Evolutionary conservation across 2,329 filamentous ascomycete genomes (phyloP), one percentile per base, ranked within the genome.

Genomic region (Fusarium sp.): DNA sequence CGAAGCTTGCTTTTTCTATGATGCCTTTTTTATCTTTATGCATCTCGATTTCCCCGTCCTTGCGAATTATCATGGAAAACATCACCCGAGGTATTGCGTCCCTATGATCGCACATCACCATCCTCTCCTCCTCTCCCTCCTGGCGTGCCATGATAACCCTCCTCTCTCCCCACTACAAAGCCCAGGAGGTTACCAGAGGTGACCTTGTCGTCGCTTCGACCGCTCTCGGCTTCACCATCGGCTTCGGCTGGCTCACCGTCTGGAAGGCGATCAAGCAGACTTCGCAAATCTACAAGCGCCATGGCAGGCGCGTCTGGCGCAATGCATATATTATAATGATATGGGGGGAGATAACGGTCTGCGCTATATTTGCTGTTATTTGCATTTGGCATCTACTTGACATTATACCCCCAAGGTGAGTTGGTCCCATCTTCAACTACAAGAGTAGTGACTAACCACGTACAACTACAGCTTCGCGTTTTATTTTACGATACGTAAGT

Each of bases 311-410:
- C 72, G 69, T 79, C 57, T 47, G 57, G 67, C 77, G 72, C 15
- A 83, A 82, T 62, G 73, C 78, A 1, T 84, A 84, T 61, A 76
- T 85, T 0, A 82, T 80, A 76, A 80, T 85, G 80, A 80, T 85
- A 55, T 85, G 83, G 84, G 52, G 80, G 28, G 84, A 85, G 68
- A 76, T 85, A 5, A 3, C 77, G 2, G 80, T 81, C 5, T 84
- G 80, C 13, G 73, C 82, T 13, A 65, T 76, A 10, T 84, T 85
- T 39, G 79, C 77, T 7, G 62, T 83, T 24, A 77, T 84, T 28
- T 76, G 73, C 31, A 71, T 69, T 7, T 28, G 76, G 60, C 69
- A 76, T 60, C 52, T 76, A 17, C 44, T 71, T 15, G 57, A 51
- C 17, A 39, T 65, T 39, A 74, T 76, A 50, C 71, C 73, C 22